Percentiles rank a stretch among this genome's conserved stretches.
These are phyloP conservation scores for Thelonectria rubi DNA, from an alignment of 2,329 filamentous ascomycete species.

Conservation along the genomic window DNA sequence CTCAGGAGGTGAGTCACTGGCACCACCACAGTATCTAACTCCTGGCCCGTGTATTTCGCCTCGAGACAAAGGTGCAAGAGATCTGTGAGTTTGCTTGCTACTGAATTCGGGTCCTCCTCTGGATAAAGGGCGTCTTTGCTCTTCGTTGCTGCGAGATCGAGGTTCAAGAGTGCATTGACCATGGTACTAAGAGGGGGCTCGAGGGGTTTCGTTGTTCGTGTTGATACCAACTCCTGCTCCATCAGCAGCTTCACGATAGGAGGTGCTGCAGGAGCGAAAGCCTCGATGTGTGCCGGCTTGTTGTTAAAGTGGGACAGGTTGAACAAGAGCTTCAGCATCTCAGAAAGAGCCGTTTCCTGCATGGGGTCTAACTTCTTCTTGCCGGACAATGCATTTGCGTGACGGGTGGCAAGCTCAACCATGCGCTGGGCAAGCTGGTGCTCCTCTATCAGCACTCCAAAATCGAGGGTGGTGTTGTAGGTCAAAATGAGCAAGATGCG, in stretches of 20 bases:
- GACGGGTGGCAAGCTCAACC: slow-evolving; percentile 73
- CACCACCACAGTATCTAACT: slow-evolving; percentile 77
- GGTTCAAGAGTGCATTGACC: slow-evolving; percentile 82
- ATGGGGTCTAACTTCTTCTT: slow-evolving; percentile 62
- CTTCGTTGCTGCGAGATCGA: slow-evolving; percentile 71
- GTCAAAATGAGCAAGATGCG: slow-evolving; percentile 56
- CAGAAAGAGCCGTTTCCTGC: slow-evolving; percentile 81
- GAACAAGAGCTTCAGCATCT: slow-evolving; percentile 89
- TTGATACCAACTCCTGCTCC: slow-evolving; percentile 57
- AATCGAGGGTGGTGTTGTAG: slow-evolving; percentile 60
- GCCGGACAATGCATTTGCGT: slow-evolving; percentile 60
- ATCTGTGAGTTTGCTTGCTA: slow-evolving; percentile 72
- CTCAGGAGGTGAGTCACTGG: slow-evolving; percentile 80
- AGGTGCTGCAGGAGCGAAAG: slow-evolving; percentile 74
- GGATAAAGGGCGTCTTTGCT: slow-evolving; percentile 72
- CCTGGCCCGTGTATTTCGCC: slow-evolving; percentile 65
- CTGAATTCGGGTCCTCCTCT: slow-evolving; percentile 63
- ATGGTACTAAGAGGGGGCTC: slow-evolving; percentile 76
- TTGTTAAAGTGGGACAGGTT: slow-evolving; percentile 80
- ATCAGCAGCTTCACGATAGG: slow-evolving; percentile 77
- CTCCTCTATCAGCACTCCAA: slow-evolving; percentile 57
- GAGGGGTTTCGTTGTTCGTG: slow-evolving; percentile 69
- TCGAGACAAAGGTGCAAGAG: slow-evolving; percentile 74
- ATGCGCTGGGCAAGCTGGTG: slow-evolving; percentile 64
- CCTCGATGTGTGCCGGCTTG: slow-evolving; percentile 61